A percentile compares a stretch with the other conserved stretches of the same genome.
Conservation (phyloP, 2,329 filamentous ascomycete species). For the Neonectria faginata region DNA sequence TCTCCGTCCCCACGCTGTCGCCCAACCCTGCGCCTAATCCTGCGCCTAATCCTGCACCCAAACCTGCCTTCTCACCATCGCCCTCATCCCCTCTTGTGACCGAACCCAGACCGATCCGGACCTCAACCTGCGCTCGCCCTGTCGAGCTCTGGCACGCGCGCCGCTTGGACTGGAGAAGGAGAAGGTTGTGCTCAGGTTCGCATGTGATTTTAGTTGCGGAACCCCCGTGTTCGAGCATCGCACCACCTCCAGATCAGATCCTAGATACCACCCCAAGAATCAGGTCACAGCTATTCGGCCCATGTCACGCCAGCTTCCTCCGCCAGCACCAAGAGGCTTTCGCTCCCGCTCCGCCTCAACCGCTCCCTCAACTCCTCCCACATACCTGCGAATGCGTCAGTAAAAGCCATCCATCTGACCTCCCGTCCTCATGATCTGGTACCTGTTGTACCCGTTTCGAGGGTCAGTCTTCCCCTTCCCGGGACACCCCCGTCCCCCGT, state of each 20-base stretch:
- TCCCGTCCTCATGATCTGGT: slow-evolving; percentile 74
- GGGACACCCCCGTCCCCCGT: slow-evolving; percentile 29
- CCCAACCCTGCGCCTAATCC: neutral
- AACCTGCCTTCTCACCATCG: neutral
- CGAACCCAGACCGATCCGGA: slow-evolving; percentile 7
- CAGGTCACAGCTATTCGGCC: slow-evolving; percentile 32
- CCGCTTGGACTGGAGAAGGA: slow-evolving; percentile 12
- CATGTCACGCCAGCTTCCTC: slow-evolving; percentile 42
- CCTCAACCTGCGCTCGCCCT: slow-evolving; percentile 12
- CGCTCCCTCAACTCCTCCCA: slow-evolving; percentile 26
- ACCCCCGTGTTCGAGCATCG: slow-evolving; percentile 37
- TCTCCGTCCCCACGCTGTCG: slow-evolving; percentile 17
- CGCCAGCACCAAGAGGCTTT: slow-evolving; percentile 27
- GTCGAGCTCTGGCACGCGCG: slow-evolving; percentile 11
- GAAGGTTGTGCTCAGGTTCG: slow-evolving; percentile 32
- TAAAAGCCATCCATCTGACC: slow-evolving; percentile 34
- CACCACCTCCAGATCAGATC: slow-evolving; percentile 35
- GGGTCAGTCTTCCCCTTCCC: slow-evolving; percentile 65
- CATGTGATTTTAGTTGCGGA: slow-evolving; percentile 34
- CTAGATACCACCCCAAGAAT: slow-evolving; percentile 20
- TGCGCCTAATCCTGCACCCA: neutral
- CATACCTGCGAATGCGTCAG: slow-evolving; percentile 39
- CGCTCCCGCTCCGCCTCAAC: slow-evolving; percentile 19
- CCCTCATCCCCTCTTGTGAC: slow-evolving; percentile 16
- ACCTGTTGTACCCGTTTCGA: slow-evolving; percentile 80